These are phyloP conservation scores for Neonectria faginata DNA, from an alignment of 2,329 filamentous ascomycete genomes.

Conservation along the genomic window DNA sequence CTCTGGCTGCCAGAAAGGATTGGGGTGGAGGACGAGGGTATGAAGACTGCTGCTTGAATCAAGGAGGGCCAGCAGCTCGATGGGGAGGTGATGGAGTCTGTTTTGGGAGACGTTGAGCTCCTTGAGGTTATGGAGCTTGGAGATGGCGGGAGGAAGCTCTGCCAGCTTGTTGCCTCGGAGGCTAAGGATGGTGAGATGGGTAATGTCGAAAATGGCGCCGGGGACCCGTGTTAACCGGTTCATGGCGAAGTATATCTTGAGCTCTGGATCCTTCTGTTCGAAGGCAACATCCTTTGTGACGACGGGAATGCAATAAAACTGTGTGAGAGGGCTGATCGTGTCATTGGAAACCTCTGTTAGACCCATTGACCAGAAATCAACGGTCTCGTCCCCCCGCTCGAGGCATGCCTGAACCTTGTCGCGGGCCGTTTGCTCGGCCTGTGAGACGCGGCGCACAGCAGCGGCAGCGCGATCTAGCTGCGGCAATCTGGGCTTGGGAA, in stretches of 20 bases:
- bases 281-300: constrained; percentile 70
- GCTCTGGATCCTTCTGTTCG: constrained; percentile 66
- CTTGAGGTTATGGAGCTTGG: constrained; percentile 66
- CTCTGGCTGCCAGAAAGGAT: constrained; percentile 67
- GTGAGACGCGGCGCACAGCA: constrained; percentile 48
- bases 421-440: constrained; percentile 59
- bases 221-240: constrained; percentile 71
- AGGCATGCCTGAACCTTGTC: constrained; percentile 63
- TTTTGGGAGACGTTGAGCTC: constrained; percentile 77
- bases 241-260: constrained; percentile 71
- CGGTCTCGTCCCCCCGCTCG: constrained; percentile 67
- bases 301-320: constrained; percentile 65
- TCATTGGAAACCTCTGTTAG: constrained; percentile 67
- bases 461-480: constrained; percentile 50
- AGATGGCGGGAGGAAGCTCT: constrained; percentile 71
- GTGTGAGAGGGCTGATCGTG: constrained; percentile 67
- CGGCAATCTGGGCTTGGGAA: constrained; percentile 52
- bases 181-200: constrained; percentile 72
- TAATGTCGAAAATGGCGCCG: constrained; percentile 69
- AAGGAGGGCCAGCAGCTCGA: constrained; percentile 70
- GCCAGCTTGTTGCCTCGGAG: constrained; percentile 72
- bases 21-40: constrained; percentile 69
- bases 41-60: constrained; percentile 58
- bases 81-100: constrained; percentile 68
- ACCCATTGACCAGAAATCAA: constrained; percentile 71